These are phyloP conservation scores for Tricharina praecox DNA, from an alignment of 495 filamentous ascomycete species.

Conservation along the genomic window DNA sequence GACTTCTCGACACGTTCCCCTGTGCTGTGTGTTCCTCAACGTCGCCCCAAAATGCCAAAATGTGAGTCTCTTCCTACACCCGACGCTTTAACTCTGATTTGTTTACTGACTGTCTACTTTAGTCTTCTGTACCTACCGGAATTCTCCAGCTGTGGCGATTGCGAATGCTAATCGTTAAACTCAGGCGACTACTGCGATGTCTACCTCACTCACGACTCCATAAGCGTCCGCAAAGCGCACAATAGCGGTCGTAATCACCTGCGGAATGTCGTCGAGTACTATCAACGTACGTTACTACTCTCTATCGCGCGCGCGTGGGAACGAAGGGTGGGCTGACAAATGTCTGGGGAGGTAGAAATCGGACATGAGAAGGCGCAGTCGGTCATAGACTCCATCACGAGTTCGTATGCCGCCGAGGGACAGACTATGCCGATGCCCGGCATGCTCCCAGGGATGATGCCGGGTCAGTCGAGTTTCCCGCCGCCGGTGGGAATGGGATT, in stretches of 20 bases:
- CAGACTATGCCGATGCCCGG: slow-evolving; percentile 41
- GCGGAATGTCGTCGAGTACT: slow-evolving; percentile 94
- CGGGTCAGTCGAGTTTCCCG: slow-evolving; percentile 26
- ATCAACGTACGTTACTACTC: slow-evolving; percentile 59
- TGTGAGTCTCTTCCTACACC: slow-evolving; percentile 39
- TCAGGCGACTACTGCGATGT: slow-evolving; percentile 99
- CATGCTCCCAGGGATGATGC: slow-evolving; percentile 18
- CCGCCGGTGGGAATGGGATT: slow-evolving; percentile 38
- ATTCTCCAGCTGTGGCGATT: neutral
- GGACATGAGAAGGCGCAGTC: slow-evolving; percentile 96
- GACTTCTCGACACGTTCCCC: no score
- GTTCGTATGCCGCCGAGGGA: slow-evolving; percentile 83
- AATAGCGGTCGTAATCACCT: slow-evolving; percentile 93
- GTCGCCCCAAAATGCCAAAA: slow-evolving; percentile 74
- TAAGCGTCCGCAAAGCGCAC: slow-evolving; percentile 97
- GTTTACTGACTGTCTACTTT: slow-evolving; percentile 38
- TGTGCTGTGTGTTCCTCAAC: no score
- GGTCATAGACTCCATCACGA: slow-evolving; percentile 94
- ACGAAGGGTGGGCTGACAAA: no score
- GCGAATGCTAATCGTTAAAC: slow-evolving; percentile 16
- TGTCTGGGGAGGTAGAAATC: no score
- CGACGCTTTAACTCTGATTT: slow-evolving; percentile 9
- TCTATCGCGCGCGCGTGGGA: no score
- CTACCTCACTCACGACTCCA: slow-evolving; percentile 98
- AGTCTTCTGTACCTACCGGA: slow-evolving; percentile 52